Base-by-base conservation (phyloP, 2,329 filamentous ascomycete species). In the Colletotrichum sp. region DNA sequence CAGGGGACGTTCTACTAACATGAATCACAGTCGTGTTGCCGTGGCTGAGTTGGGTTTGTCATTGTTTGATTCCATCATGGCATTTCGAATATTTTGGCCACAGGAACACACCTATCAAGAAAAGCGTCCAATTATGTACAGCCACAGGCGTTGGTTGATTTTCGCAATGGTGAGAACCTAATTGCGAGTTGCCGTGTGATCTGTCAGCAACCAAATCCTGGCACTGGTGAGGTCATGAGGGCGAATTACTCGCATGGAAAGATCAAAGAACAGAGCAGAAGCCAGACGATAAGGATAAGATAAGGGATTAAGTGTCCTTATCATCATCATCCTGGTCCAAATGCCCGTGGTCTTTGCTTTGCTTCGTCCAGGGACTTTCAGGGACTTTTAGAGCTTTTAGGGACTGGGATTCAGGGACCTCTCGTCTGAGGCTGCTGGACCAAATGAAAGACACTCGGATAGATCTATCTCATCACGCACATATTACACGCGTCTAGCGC, bases 391-490 rank as follows among this genome's bases (percentile, higher is more conserved):
- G 10, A 52, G 2, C 44, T 21, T 21, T 52, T 26, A 66, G 32
- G 6, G 63, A 26, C 63, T 28, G 63, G 34, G 59, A 36, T 57
- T 59, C 30, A 57, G 49, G 49, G 52, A 44, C 36, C 62, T 49
- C 34, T 28, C 63, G 12, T 26, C 26, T 57, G 21, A 49, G 57
- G 36, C 34, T 49, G 32, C 4, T 39, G 52, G 55, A 55, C 21
- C 52, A 1, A 16, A 1, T 28, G 28, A 18, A n/a, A 18, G 18
- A 59, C 13, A 44, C 16, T 15, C 32, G 15, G 52, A 59, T 44
- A 44, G 62, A 62, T 75, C 72, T 75, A 66, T 75, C 72, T 75
- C 15, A 70, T 59, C 59, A 26, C 24, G 32, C 18, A 39, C 34
- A 67, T 30, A 3, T 49, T 36, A 65, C 49, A 62, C 72, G 62